These are phyloP conservation scores for Echria macrotheca DNA, from an alignment of 495 filamentous ascomycete species.

Conservation along the genomic window DNA sequence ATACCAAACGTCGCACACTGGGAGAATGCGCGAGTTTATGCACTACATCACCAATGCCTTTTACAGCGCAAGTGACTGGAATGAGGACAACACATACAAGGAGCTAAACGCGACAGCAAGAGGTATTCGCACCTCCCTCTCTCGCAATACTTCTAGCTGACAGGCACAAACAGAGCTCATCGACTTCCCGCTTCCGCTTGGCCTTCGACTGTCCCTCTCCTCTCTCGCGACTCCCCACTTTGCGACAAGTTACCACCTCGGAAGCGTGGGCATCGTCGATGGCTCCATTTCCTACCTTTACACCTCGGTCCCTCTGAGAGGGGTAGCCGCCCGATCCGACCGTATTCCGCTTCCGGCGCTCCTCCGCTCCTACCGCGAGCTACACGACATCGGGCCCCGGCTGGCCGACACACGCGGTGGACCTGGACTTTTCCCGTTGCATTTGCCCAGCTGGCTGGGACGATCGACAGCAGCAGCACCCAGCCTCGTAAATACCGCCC, in stretches of 20 bases:
- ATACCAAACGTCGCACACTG: constrained; percentile 12
- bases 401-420: not conserved
- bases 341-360: constrained; percentile 43
- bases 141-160: no score
- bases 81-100: constrained; percentile 87
- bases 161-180: no score
- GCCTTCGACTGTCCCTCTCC: constrained; percentile 76
- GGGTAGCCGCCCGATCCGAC: constrained; percentile 43
- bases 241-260: constrained; percentile 83
- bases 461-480: not conserved
- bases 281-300: constrained; percentile 90
- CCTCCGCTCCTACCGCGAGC: constrained; percentile 38
- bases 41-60: constrained; percentile 94
- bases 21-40: constrained; percentile 91
- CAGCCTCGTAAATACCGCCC: not conserved
- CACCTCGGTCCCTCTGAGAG: constrained; percentile 65
- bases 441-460: not conserved
- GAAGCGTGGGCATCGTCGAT: constrained; percentile 78
- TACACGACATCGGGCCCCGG: constrained; percentile 34
- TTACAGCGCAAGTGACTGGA: constrained; percentile 80
- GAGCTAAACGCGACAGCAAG: constrained; percentile 79
- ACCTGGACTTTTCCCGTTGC: not conserved
- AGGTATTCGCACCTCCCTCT: no score
- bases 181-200: constrained; percentile 74
- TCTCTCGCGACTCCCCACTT: constrained; percentile 88